Percentiles rank a stretch among this genome's conserved stretches.
Evolutionary conservation across 371 early-diverging fungal genomes (phyloP).

Genomic region (Lichtheimia ramosa): DNA sequence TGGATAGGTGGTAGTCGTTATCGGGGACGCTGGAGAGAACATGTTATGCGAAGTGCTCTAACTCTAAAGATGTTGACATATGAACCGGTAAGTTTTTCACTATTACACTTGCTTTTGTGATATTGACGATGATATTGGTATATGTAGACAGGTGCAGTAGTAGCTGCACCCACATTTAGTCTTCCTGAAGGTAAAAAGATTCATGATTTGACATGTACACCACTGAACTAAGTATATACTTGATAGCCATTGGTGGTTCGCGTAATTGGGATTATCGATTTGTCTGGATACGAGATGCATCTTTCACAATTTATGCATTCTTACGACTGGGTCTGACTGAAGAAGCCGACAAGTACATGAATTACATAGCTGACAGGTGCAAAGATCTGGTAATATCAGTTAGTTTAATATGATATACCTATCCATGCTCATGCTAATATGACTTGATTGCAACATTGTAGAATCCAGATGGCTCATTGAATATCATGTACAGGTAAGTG

Average conservation of each 20-base stretch:
- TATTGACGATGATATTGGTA: too few relatives aligned
- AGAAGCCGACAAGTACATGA: constrained; percentile 75
- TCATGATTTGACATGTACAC: neutral
- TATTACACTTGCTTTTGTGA: neutral
- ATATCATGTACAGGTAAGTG: constrained; percentile 71
- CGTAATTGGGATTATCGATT: constrained; percentile 88
- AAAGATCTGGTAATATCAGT: constrained; percentile 46
- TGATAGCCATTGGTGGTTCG: constrained; percentile 65
- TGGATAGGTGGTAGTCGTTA: constrained; percentile 70
- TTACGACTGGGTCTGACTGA: constrained; percentile 73
- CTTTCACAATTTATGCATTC: constrained; percentile 83
- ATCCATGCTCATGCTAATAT: neutral
- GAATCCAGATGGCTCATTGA: constrained; percentile 75
- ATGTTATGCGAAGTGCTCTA: constrained; percentile 73
- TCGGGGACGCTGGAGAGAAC: constrained; percentile 76
- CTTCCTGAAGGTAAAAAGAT: constrained; percentile 63
- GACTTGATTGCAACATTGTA: constrained; percentile 4
- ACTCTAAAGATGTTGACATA: constrained; percentile 78
- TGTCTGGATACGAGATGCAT: constrained; percentile 81
- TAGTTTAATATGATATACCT: neutral
- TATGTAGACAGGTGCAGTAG: constrained; percentile 73
- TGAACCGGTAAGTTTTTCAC: constrained; percentile 55
- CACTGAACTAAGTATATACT: neutral
- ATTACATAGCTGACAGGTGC: constrained; percentile 64
- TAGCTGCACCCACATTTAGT: constrained; percentile 83